Evolutionary conservation across 2,329 filamentous ascomycete genomes (phyloP).

Genomic region (Rachicladosporium sp.): DNA sequence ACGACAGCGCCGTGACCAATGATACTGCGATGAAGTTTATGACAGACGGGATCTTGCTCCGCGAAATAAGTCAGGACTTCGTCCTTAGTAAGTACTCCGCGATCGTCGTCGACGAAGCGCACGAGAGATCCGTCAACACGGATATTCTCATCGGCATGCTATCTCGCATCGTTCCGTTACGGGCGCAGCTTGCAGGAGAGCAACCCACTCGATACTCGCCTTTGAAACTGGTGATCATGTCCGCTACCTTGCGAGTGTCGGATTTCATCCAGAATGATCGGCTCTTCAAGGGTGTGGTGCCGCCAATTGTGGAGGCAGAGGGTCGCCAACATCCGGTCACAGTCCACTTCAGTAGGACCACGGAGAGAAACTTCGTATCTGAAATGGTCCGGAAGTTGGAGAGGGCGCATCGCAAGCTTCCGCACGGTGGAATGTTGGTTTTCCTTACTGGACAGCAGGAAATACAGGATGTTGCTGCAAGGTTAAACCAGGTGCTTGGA

Average conservation of each 20-base stretch:
- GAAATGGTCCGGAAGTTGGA: conserved; percentile 81
- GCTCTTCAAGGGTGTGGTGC: conserved; percentile 57
- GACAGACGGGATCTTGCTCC: conserved; percentile 91
- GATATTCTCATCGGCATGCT: conserved; percentile 97
- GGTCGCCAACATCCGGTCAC: conserved; percentile 87
- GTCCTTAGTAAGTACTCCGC: conserved; percentile 80
- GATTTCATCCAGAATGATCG: conserved; percentile 77
- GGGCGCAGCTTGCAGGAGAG: conserved; percentile 61
- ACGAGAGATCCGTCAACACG: conserved; percentile 94
- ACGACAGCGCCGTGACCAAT: conserved; percentile 68
- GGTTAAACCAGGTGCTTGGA: conserved; percentile 56
- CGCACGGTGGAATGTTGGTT: conserved; percentile 79
- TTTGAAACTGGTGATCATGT: conserved; percentile 95
- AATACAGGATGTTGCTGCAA: conserved; percentile 71
- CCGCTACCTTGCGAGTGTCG: conserved; percentile 79
- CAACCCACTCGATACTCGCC: conserved; percentile 56
- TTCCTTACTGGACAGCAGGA: conserved; percentile 92
- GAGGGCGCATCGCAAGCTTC: conserved; percentile 78
- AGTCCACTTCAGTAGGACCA: conserved; percentile 73
- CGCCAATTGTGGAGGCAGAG: conserved; percentile 78
- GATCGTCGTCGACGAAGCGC: conserved; percentile 90
- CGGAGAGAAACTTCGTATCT: conserved; percentile 76
- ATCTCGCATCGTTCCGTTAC: conserved; percentile 80
- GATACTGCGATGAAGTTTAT: conserved; percentile 95
- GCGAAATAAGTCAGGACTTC: conserved; percentile 85